phyloP scores from a whole-genome alignment of 2,329 filamentous ascomycete genomes.

The Aspergillus nomiae region DNA sequence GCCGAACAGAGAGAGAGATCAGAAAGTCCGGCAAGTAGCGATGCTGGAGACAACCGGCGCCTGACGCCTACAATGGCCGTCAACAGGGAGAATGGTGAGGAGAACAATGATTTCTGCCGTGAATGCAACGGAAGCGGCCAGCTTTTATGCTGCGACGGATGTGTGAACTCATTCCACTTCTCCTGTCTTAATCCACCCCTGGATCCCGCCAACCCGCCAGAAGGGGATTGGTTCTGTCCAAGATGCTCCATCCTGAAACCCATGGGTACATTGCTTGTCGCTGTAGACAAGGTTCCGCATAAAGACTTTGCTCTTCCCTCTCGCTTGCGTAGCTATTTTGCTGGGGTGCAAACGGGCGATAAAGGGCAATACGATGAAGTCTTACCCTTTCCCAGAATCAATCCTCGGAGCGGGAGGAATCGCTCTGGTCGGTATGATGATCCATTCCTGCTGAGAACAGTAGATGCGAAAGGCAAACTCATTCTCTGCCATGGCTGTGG shows the following conservation, averaged over 20 bases:
- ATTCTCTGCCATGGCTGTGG: conserved; percentile 80
- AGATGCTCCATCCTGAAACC: conserved; percentile 55
- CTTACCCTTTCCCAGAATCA: conserved; percentile 36
- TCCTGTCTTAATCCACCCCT: conserved; percentile 82
- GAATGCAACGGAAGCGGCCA: conserved; percentile 82
- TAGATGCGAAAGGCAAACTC: conserved; percentile 71
- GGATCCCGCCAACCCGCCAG: conserved; percentile 62
- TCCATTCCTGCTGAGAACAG: conserved; percentile 52
- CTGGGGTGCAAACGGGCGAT: conserved; percentile 73
- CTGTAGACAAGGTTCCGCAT: conserved; percentile 69
- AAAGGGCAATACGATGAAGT: conserved; percentile 81
- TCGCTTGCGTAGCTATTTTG: conserved; percentile 73
- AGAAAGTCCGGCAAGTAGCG: conserved; percentile 25
- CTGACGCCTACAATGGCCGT: conserved; percentile 19
- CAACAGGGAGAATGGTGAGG: conserved; percentile 35
- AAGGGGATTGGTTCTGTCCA: conserved; percentile 82
- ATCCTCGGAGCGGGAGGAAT: conserved; percentile 23
- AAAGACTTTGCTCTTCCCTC: conserved; percentile 72
- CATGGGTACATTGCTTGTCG: conserved; percentile 66
- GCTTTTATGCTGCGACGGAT: conserved; percentile 91
- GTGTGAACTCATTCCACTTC: conserved; percentile 86
- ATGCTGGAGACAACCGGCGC: conserved; percentile 27
- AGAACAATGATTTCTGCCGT: conserved; percentile 89
- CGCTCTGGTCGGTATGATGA: conserved; percentile 30
- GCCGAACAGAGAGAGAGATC: conserved; percentile 14